Conservation (phyloP, 2,329 filamentous ascomycete genomes). For the Myriosclerotinia duriaeana region DNA sequence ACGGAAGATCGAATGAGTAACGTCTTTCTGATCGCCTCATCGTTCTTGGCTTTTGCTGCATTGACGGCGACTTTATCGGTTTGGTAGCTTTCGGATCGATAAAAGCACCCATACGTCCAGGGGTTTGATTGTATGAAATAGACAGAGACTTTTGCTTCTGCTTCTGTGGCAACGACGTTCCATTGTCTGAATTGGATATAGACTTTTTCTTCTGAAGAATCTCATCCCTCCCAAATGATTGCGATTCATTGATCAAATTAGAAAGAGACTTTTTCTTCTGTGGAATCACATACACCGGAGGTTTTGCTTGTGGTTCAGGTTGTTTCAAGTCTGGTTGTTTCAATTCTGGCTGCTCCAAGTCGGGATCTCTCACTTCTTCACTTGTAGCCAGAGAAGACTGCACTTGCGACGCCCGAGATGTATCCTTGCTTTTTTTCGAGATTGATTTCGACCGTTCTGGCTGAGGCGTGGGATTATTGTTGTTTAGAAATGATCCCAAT, state of each 20-base stretch:
- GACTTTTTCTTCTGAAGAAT: too few relatives aligned
- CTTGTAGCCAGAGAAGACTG: background rate
- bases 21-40: background rate
- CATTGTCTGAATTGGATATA: too few relatives aligned
- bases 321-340: background rate
- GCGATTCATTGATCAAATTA: background rate
- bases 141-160: background rate
- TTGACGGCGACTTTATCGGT: too few relatives aligned
- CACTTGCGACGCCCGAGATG: too few relatives aligned
- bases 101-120: background rate
- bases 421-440: too few relatives aligned
- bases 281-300: too few relatives aligned
- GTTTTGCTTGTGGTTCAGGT: background rate
- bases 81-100: background rate
- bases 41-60: background rate
- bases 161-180: too few relatives aligned
- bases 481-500: background rate
- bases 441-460: too few relatives aligned
- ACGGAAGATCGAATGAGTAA: too few relatives aligned
- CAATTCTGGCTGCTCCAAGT: too few relatives aligned
- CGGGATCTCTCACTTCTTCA: background rate
- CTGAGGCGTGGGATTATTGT: too few relatives aligned
- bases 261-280: background rate
- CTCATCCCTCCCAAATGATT: too few relatives aligned
- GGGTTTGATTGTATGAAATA: background rate